Evolutionary conservation across 1,284 basidiomycete species (phyloP).

Genomic region (Flammula alnicola): DNA sequence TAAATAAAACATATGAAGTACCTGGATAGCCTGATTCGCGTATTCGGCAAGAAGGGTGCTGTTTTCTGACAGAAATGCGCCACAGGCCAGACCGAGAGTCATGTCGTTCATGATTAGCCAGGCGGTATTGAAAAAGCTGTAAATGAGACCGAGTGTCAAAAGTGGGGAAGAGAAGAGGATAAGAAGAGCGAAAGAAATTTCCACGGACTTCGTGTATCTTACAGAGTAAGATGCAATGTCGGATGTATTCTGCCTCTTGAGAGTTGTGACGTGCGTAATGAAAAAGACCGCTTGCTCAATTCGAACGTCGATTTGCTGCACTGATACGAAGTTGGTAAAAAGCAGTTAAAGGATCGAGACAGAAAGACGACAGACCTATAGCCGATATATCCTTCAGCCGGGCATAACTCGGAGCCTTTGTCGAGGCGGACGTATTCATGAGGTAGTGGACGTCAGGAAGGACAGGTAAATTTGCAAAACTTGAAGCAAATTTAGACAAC

Average conservation of each 20-base stretch:
- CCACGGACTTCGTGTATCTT: conserved; percentile 63
- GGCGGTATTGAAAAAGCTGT: conserved; percentile 87
- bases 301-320: conserved; percentile 55
- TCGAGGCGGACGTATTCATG: neutral
- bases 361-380: conserved; percentile 31
- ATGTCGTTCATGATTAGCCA: conserved; percentile 94
- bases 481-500: conserved; percentile 17
- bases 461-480: conserved; percentile 19
- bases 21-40: conserved; percentile 31
- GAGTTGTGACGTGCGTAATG: conserved; percentile 37
- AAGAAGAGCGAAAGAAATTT: too few relatives aligned
- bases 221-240: conserved; percentile 42
- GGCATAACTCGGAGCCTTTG: conserved; percentile 6
- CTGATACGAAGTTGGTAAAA: conserved; percentile 30
- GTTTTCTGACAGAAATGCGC: conserved; percentile 73
- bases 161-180: conserved; percentile 3
- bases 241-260: conserved; percentile 36
- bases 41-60: conserved; percentile 43
- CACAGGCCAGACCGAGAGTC: conserved; percentile 77
- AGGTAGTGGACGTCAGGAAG: conserved; percentile 13
- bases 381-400: conserved; percentile 42
- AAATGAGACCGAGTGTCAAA: conserved; percentile 13
- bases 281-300: conserved; percentile 49
- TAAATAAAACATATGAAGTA: conserved; percentile 18
- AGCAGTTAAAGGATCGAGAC: neutral